Base-by-base conservation (phyloP, 768 basidiomycete species). In the Lanmaoa rubissima region DNA sequence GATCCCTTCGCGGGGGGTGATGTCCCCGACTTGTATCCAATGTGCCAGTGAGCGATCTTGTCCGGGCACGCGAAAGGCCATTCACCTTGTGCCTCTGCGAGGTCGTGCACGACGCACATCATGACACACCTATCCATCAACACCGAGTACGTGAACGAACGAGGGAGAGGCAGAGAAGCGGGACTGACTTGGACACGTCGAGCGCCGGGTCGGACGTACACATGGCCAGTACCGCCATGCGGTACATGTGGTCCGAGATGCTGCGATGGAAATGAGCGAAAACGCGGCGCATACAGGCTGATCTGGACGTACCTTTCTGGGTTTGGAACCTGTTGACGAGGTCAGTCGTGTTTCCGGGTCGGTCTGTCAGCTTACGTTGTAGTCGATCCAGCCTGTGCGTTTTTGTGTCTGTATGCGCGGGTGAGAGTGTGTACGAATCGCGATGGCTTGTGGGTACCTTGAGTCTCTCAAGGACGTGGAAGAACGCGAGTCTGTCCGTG, bases 181-280 rank as follows among this genome's bases (percentile, higher is more conserved):
- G 34, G 35, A 66, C 82, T 50, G 57, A 92, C 92, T 88, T 88
- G 64, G 88, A 71, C 28, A 90, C 71, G 69, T 92, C 89, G 9
- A 93, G 79, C 1, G 76, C 78, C n/a, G 73, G 49, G 65, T 92
- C 92, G 0, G 92, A 86, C 6, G 84, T 82, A 58, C 93, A 89
- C 84, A 99, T 87, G 5, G 94, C 87, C 42, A 98, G 80, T n/a
- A 98, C 70, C 2, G 93, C 88, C 96, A 99, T 98, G 46, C 96
- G 79, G 69, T 94, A 92, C 96, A 97, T 98, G 66, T 98, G 95
- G 71, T 98, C 96, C 9, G 93, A 87, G 60, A 98, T 95, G 61
- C 90, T 93, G 57, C 11, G 19, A 26, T 26, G 13, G 32, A 40
- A 11, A 19, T 60, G 45, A 59, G 45, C 12, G 14, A 3, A 35